Conservation (phyloP, 2,329 filamentous ascomycete species). For the Torrubiella hemipterigena region DNA sequence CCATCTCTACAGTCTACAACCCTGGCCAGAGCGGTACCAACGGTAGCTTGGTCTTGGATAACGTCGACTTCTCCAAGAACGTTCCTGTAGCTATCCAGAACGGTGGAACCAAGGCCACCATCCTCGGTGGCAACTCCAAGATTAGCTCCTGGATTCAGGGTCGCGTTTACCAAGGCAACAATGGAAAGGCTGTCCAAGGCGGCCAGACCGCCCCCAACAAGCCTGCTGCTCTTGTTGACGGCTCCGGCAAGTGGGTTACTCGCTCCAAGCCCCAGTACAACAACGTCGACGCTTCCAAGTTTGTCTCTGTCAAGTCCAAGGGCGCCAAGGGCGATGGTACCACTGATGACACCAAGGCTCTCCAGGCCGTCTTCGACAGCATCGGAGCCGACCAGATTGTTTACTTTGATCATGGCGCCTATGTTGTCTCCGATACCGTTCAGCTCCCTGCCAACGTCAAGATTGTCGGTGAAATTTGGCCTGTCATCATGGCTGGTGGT, state of each 20-base stretch:
- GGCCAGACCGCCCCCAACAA: constrained; percentile 43
- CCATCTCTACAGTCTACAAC: constrained; percentile 58
- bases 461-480: constrained; percentile 87
- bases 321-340: constrained; percentile 81
- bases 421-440: constrained; percentile 58
- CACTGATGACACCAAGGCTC: constrained; percentile 76
- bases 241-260: constrained; percentile 60
- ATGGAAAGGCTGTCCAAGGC: constrained; percentile 46
- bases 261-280: constrained; percentile 86
- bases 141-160: constrained; percentile 72
- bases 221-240: constrained; percentile 53
- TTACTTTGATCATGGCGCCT: constrained; percentile 66
- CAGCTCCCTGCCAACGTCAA: constrained; percentile 67
- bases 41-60: constrained; percentile 75
- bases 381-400: constrained; percentile 52
- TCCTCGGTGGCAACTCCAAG: constrained; percentile 59
- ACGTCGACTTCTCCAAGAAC: constrained; percentile 67
- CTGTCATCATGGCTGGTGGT: constrained; percentile 71
- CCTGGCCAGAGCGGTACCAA: constrained; percentile 53
- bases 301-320: constrained; percentile 70
- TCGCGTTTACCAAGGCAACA: constrained; percentile 48
- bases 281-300: constrained; percentile 49
- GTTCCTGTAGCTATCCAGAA: constrained; percentile 56
- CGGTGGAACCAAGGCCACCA: constrained; percentile 37
- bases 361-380: constrained; percentile 66